Percentiles rank a stretch among this genome's conserved stretches.
phyloP scores from a whole-genome alignment of 1,284 basidiomycete genomes.

The Cutaneotrichosporon sp. region DNA sequence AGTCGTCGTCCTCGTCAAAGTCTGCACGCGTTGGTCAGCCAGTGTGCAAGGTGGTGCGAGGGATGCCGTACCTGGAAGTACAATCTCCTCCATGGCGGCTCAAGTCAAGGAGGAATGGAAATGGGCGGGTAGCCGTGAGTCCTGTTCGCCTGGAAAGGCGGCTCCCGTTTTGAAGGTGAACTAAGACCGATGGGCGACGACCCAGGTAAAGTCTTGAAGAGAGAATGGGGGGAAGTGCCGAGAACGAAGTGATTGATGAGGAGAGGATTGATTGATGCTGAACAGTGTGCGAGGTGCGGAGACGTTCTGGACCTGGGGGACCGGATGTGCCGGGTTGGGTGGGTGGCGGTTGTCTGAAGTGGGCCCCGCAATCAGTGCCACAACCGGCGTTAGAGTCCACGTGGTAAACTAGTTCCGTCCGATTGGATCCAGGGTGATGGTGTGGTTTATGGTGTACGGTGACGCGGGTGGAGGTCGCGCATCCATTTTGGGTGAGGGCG shows the following conservation, averaged over 20 bases:
- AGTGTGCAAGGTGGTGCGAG: neutral
- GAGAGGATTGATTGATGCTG: neutral
- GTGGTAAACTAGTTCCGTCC: neutral
- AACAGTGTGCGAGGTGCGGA: too few relatives aligned
- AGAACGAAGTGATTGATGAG: neutral
- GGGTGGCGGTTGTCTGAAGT: neutral
- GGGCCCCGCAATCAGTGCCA: neutral
- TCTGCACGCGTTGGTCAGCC: slow-evolving; percentile 23
- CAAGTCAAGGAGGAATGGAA: too few relatives aligned
- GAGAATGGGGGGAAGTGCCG: neutral
- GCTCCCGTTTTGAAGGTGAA: neutral
- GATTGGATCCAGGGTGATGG: neutral
- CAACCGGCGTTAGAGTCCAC: neutral
- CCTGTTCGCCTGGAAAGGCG: neutral
- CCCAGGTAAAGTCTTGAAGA: neutral
- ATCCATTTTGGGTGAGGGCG: neutral
- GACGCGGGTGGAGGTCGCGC: neutral
- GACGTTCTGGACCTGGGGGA: too few relatives aligned
- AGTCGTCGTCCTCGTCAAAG: slow-evolving; percentile 50
- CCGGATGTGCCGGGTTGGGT: neutral
- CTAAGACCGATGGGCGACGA: neutral
- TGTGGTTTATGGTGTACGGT: too few relatives aligned
- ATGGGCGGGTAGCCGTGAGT: neutral
- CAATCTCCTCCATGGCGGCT: slow-evolving; percentile 40
- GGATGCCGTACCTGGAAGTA: slow-evolving; percentile 47